phyloP scores from a whole-genome alignment of 2,329 filamentous ascomycete genomes.

The Sarocladium oryzae region DNA sequence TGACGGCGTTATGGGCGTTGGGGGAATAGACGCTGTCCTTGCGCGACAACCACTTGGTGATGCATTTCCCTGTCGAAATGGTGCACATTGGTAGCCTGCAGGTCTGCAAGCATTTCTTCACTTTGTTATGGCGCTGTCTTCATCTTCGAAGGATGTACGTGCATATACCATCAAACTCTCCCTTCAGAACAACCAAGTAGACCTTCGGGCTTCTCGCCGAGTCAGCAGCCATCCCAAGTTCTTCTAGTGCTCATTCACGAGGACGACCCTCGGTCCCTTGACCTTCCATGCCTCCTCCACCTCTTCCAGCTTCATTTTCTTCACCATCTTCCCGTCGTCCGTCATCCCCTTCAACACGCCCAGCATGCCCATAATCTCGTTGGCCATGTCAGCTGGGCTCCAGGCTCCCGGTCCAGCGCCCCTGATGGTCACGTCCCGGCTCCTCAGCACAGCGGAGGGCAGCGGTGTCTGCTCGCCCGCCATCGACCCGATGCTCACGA shows the following conservation, averaged over 20 bases:
- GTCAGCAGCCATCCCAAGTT: too few species aligned
- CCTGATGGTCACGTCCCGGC: conserved; percentile 40
- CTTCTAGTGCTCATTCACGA: conserved; percentile 18
- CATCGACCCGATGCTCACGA: conserved; percentile 45
- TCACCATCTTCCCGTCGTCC: conserved; percentile 14
- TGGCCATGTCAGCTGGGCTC: conserved; percentile 22
- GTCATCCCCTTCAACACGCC: conserved; percentile 17
- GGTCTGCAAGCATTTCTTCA: too few species aligned
- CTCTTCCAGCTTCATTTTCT: conserved; percentile 18
- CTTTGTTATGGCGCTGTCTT: too few species aligned
- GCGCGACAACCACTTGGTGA: too few species aligned
- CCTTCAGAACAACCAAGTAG: too few species aligned
- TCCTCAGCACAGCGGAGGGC: conserved; percentile 37
- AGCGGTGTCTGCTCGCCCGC: conserved; percentile 31
- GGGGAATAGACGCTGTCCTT: too few species aligned
- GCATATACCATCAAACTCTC: too few species aligned
- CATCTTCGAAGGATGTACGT: too few species aligned
- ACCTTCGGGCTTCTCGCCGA: too few species aligned
- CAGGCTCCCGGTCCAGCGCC: conserved; percentile 40
- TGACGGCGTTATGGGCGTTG: too few species aligned
- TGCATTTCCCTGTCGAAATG: too few species aligned
- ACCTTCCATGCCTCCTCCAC: conserved; percentile 21
- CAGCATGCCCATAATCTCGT: conserved; percentile 20
- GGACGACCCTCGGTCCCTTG: conserved; percentile 20
- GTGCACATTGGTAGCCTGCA: too few species aligned